These are phyloP conservation scores for Dactylellina cionopaga DNA, from an alignment of 2,329 filamentous ascomycete genomes.

Conservation along the genomic window DNA sequence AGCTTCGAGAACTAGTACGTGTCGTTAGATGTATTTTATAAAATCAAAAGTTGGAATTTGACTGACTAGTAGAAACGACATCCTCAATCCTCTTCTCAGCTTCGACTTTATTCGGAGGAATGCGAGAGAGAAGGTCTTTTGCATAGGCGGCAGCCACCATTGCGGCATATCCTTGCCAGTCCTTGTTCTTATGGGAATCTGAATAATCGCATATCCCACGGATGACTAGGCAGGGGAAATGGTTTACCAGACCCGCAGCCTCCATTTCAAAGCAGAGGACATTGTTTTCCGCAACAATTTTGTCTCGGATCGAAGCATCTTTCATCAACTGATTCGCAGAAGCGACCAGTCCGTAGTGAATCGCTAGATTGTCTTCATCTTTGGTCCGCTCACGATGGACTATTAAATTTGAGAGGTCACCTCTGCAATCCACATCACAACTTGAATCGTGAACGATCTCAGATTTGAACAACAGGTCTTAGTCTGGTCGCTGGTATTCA, in stretches of 20 bases:
- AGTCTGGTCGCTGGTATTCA: conserved; percentile 57
- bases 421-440: neutral
- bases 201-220: too few relatives aligned
- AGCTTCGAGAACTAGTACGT: too few relatives aligned
- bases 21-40: neutral
- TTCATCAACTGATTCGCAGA: conserved; percentile 39
- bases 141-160: conserved; percentile 8
- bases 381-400: conserved; percentile 32
- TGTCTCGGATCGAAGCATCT: conserved; percentile 24
- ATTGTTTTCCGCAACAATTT: neutral
- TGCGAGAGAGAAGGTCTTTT: conserved; percentile 4
- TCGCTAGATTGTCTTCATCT: neutral
- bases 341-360: conserved; percentile 23
- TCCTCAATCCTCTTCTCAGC: neutral
- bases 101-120: neutral
- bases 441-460: conserved; percentile 2
- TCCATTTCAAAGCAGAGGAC: conserved; percentile 17
- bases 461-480: conserved; percentile 58
- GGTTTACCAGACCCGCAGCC: neutral
- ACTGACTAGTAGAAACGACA: too few relatives aligned
- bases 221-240: neutral
- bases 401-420: conserved; percentile 46
- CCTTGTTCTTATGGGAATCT: too few relatives aligned
- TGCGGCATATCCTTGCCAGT: conserved; percentile 15
- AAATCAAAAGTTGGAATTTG: too few relatives aligned